These are phyloP conservation scores for Trichoderma koningii DNA, from an alignment of 2,329 filamentous ascomycete species.

Conservation along the genomic window DNA sequence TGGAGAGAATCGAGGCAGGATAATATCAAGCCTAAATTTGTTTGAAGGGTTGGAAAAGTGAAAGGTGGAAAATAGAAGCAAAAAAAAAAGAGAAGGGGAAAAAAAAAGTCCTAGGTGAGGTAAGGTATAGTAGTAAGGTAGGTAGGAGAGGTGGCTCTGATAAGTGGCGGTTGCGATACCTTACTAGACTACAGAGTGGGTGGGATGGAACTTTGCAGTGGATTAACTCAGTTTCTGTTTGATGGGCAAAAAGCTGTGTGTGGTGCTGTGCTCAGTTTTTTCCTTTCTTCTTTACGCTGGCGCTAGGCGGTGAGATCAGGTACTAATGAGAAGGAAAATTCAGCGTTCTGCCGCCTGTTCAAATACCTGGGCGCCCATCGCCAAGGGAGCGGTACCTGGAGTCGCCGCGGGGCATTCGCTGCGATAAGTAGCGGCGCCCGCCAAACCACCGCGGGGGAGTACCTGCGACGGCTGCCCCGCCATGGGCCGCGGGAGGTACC, in stretches of 20 bases:
- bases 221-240: no score
- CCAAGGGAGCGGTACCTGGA: slow-evolving; percentile 17
- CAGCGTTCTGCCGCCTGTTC: slow-evolving; percentile 8
- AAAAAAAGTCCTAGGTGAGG: slow-evolving; percentile 19
- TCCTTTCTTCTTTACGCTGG: no score
- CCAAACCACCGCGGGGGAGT: slow-evolving; percentile 2
- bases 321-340: slow-evolving; percentile 27
- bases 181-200: background rate
- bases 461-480: slow-evolving; percentile 29
- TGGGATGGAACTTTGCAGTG: background rate
- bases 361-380: background rate
- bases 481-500: slow-evolving; percentile 26
- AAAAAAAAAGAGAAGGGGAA: background rate
- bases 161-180: slow-evolving; percentile 18
- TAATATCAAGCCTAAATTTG: background rate
- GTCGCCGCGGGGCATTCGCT: background rate
- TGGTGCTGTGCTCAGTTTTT: background rate
- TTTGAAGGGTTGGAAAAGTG: background rate
- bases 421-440: slow-evolving; percentile 13
- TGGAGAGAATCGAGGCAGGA: slow-evolving; percentile 1
- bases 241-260: slow-evolving; percentile 4
- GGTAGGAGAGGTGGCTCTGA: slow-evolving; percentile 8
- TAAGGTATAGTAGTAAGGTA: no score
- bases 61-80: background rate
- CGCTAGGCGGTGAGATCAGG: slow-evolving; percentile 27